Evolutionary conservation across 2,329 filamentous ascomycete species (phyloP).

Genomic region (Xylaria sp.): DNA sequence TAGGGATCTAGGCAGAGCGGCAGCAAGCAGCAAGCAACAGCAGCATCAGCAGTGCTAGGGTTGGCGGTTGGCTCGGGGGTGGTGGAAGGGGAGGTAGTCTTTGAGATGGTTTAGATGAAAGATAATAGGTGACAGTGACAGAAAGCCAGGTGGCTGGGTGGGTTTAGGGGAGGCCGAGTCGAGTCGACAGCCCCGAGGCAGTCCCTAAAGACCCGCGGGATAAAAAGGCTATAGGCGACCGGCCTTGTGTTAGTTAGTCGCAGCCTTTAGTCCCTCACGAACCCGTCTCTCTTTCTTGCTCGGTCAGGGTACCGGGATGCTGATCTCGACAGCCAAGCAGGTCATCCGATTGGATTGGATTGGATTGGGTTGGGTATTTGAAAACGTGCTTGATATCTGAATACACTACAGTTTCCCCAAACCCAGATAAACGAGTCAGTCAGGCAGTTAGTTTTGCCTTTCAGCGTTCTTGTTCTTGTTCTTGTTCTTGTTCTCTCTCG

Average conservation of each 20-base stretch:
- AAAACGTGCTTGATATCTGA: neutral
- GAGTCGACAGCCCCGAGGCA: slow-evolving; percentile 15
- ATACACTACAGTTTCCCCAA: neutral
- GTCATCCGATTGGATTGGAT: slow-evolving; percentile 12
- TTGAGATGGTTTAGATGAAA: slow-evolving; percentile 17
- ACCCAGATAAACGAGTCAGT: neutral
- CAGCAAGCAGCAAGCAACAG: slow-evolving; percentile 4
- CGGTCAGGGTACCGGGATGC: slow-evolving; percentile 18
- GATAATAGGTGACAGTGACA: slow-evolving; percentile 17
- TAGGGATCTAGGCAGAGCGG: slow-evolving; percentile 6
- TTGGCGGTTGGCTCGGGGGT: slow-evolving; percentile 11
- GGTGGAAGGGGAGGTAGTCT: slow-evolving; percentile 3
- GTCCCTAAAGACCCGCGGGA: slow-evolving; percentile 24
- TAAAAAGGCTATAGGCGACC: slow-evolving; percentile 26
- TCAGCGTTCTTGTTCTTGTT: neutral
- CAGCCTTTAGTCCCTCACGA: slow-evolving; percentile 30
- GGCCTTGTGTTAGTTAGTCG: slow-evolving; percentile 27
- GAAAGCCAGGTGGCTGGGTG: slow-evolving; percentile 36
- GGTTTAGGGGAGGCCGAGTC: slow-evolving; percentile 29
- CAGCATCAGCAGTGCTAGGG: slow-evolving; percentile 12
- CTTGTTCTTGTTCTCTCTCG: no score
- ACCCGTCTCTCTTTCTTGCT: slow-evolving; percentile 11
- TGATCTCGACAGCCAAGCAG: slow-evolving; percentile 8
- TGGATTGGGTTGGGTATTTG: neutral
- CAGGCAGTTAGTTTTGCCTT: neutral